Conservation (phyloP, 495 filamentous ascomycete species). For the Neurospora sp. region DNA sequence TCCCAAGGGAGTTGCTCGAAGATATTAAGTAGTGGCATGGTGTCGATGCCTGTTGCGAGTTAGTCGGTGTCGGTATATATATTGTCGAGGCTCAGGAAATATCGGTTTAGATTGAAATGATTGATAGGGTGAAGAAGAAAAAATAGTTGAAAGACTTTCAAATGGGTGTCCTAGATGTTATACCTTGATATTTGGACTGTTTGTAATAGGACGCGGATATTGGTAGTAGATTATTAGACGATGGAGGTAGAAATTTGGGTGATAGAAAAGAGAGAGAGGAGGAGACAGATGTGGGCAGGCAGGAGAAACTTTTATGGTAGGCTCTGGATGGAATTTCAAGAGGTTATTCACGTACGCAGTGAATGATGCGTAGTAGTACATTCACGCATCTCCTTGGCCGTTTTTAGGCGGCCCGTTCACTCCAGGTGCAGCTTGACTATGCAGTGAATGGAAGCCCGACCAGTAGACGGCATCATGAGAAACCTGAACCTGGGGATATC, state of each 20-base stretch:
- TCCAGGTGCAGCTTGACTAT: background rate
- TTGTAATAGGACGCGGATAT: background rate
- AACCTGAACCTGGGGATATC: background rate
- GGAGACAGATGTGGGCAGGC: background rate
- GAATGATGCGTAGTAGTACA: background rate
- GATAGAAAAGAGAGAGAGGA: background rate
- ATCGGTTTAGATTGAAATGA: too few species aligned
- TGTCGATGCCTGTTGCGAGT: background rate
- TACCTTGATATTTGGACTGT: background rate
- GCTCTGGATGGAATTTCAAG: background rate
- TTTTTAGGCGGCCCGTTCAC: background rate
- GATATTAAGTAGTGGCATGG: background rate
- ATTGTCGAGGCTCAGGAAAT: too few species aligned
- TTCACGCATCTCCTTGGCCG: background rate
- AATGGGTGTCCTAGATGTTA: background rate
- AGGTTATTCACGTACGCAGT: background rate
- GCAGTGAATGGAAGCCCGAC: background rate
- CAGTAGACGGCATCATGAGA: background rate
- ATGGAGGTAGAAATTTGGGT: background rate
- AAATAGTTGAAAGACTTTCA: background rate
- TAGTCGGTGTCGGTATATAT: background rate
- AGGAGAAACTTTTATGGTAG: background rate
- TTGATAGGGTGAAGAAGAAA: background rate
- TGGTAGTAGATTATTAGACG: background rate
- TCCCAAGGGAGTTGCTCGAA: background rate